Evolutionary conservation across 495 filamentous ascomycete genomes (phyloP), one percentile per base, ranked within the genome.

Genomic region (Neurospora terricola): DNA sequence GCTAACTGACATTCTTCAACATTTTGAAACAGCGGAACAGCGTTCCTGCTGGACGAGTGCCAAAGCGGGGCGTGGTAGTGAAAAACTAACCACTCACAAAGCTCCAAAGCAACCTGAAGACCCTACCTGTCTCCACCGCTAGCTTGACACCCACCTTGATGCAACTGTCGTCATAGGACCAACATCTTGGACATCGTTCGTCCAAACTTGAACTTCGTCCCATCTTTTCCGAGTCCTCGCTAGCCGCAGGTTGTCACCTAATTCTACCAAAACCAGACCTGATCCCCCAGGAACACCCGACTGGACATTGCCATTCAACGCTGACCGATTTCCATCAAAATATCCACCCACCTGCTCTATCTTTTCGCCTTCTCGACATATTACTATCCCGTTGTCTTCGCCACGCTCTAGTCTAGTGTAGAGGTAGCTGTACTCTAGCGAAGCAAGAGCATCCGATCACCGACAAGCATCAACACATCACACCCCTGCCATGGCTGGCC

Each of bases 121-220:
- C 27, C 23, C 54, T 34, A 34, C 23, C 54, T 34, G 6, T 66
- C 54, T 7, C 54, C 54, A 66, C 54, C 27, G 14, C 54, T 62
- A 62, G 54, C 54, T 34, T 62, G 23, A 59, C 48, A 59, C 48
- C 48, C 48, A 59, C 48, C 48, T 30, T 12, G 27, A 34, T 66
- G 54, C 54, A 21, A 27, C 62, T 77, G 75, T 77, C 78, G 78
- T 79, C 78, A 79, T 79, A 70, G 73, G 73, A 74, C 75, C 77
- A 77, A 79, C 70, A 79, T 76, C 75, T 74, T 77, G 75, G 73
- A 75, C 69, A 66, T 71, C 69, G 38, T 38, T 38, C 69, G 54
- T 66, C 54, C 54, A 66, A 66, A 66, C 54, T 66, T 66, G 54
- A 34, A 34, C 54, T 34, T 66, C 54, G 54, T 34, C 54, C 27